Evolutionary conservation across 768 basidiomycete genomes (phyloP).

Genomic region (Auricularia sp.): DNA sequence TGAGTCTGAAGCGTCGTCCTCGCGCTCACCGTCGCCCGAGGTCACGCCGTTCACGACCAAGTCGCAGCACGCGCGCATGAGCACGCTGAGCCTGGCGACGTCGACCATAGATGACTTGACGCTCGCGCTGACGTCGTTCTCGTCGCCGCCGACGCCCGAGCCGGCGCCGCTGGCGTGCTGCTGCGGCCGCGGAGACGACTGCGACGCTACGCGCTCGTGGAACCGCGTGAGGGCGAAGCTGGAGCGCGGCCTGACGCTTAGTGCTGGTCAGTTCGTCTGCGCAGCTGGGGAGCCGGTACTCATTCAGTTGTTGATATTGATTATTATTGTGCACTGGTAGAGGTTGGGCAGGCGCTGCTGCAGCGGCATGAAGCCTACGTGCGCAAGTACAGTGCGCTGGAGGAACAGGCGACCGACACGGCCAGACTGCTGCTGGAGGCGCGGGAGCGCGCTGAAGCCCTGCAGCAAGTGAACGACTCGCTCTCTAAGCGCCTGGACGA

Average conservation of each 20-base stretch:
- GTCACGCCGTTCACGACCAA: neutral
- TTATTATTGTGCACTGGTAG: slow-evolving; percentile 24
- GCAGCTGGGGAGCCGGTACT: too few relatives aligned
- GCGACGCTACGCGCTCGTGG: slow-evolving; percentile 58
- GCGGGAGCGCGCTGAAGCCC: slow-evolving; percentile 17
- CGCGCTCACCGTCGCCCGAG: slow-evolving; percentile 1
- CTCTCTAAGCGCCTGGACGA: slow-evolving; percentile 25
- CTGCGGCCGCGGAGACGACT: slow-evolving; percentile 57
- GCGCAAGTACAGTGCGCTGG: slow-evolving; percentile 47
- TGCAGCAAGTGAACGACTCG: slow-evolving; percentile 17
- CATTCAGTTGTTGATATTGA: too few relatives aligned
- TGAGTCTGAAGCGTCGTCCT: neutral
- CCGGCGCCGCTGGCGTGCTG: slow-evolving; percentile 42
- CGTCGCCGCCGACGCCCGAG: slow-evolving; percentile 56
- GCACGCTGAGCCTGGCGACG: slow-evolving; percentile 27
- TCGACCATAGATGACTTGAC: slow-evolving; percentile 74
- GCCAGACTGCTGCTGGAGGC: slow-evolving; percentile 5
- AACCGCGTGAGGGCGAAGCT: slow-evolving; percentile 53
- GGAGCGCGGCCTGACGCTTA: slow-evolving; percentile 68
- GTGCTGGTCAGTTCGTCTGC: slow-evolving; percentile 56
- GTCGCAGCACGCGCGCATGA: neutral
- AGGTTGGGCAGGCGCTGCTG: slow-evolving; percentile 83
- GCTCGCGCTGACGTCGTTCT: slow-evolving; percentile 58
- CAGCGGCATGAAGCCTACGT: slow-evolving; percentile 82
- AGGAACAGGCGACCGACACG: slow-evolving; percentile 8